A percentile compares a stretch with the other conserved stretches of the same genome.
Conservation (phyloP, 129 eudicot genomes). For the Artemisia argyi region DNA sequence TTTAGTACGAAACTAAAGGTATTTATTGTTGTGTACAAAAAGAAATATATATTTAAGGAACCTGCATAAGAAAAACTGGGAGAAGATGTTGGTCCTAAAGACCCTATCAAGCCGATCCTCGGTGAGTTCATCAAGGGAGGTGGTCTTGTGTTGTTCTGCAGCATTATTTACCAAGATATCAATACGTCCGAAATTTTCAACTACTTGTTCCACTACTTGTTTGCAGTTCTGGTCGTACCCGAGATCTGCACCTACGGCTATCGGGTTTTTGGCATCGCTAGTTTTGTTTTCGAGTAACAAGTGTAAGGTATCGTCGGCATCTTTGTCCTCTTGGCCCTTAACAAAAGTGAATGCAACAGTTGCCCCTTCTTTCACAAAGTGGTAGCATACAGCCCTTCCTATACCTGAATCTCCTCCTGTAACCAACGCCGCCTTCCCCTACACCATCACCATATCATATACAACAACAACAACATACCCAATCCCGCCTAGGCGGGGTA, state of each 20-base stretch:
- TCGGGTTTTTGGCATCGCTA: constrained; percentile 54
- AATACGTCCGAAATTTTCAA: constrained; percentile 45
- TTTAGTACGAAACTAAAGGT: too few relatives aligned
- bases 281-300: constrained; percentile 41
- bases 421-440: constrained; percentile 85
- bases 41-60: not conserved
- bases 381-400: constrained; percentile 67
- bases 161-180: constrained; percentile 73
- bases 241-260: constrained; percentile 51
- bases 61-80: constrained; percentile 63
- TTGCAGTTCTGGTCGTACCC: constrained; percentile 73
- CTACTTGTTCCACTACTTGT: constrained; percentile 61
- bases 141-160: constrained; percentile 60
- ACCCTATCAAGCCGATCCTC: constrained; percentile 73
- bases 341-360: constrained; percentile 80
- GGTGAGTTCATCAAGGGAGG: constrained; percentile 62
- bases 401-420: constrained; percentile 91
- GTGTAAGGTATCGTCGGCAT: constrained; percentile 55
- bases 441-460: not conserved
- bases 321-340: constrained; percentile 75
- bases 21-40: too few relatives aligned
- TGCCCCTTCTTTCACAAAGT: constrained; percentile 69
- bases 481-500: too few relatives aligned
- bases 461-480: too few relatives aligned
- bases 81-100: constrained; percentile 68